Evolutionary conservation across 1,284 basidiomycete species (phyloP).

Genomic region (Ganoderma resinaceum): DNA sequence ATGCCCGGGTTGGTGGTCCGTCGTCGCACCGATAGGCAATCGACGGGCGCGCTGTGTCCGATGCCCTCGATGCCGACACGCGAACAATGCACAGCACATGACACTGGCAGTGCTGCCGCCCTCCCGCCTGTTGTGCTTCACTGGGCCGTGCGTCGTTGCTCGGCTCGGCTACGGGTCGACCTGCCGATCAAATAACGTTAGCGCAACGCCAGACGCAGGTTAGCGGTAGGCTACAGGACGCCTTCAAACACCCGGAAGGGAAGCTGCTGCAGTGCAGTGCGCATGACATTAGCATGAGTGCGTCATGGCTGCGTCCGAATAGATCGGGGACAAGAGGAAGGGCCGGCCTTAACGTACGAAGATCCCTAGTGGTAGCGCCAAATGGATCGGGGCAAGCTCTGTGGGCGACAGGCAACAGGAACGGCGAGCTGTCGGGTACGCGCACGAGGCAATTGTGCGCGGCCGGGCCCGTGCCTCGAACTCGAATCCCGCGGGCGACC

Average conservation of each 20-base stretch:
- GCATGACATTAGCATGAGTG: neutral
- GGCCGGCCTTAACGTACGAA: neutral
- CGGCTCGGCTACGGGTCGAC: neutral
- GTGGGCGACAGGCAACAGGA: neutral
- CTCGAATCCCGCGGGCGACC: neutral
- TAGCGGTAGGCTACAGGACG: neutral
- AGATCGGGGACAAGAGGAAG: neutral
- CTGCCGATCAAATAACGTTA: neutral
- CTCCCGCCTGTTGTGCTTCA: neutral
- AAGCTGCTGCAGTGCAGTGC: neutral
- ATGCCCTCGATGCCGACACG: neutral
- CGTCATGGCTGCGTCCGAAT: neutral
- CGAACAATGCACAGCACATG: neutral
- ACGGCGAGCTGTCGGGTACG: neutral
- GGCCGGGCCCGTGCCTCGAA: neutral
- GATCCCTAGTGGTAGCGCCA: constrained; percentile 1
- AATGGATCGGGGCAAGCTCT: neutral
- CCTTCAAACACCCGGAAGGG: neutral
- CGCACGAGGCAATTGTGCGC: neutral
- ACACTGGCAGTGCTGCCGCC: neutral
- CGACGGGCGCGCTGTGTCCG: neutral
- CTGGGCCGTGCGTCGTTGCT: neutral
- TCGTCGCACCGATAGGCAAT: neutral
- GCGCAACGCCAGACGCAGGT: neutral
- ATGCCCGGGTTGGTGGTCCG: neutral